Evolutionary conservation across 345 rosid species (phyloP).

Genomic region (Clarkia xantiana): DNA sequence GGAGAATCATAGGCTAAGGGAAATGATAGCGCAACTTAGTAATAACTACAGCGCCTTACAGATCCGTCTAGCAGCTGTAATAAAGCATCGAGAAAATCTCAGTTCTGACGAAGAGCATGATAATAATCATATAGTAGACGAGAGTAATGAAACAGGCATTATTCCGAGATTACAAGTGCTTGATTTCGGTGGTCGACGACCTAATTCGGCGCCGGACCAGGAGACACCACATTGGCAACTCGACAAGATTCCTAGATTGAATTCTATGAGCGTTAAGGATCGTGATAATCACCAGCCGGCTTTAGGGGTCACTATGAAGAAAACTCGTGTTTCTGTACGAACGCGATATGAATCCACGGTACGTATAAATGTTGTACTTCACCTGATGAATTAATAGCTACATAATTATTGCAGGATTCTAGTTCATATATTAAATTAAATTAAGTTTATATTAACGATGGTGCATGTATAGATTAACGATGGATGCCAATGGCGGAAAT

Average conservation of each 20-base stretch:
- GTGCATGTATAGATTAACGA: constrained; percentile 28
- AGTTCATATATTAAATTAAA: neutral
- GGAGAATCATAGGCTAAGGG: constrained; percentile 37
- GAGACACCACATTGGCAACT: constrained; percentile 10
- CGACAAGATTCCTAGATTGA: constrained; percentile 27
- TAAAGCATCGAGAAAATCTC: constrained; percentile 10
- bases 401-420: too few species aligned
- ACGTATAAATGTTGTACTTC: too few species aligned
- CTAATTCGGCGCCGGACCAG: constrained; percentile 3
- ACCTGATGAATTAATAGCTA: too few species aligned
- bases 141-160: too few species aligned
- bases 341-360: constrained; percentile 32
- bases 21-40: constrained; percentile 22
- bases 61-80: constrained; percentile 19
- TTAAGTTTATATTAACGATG: neutral
- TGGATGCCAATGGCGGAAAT: constrained; percentile 68
- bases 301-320: constrained; percentile 35
- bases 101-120: neutral
- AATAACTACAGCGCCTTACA: constrained; percentile 29
- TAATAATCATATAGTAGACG: too few species aligned
- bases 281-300: constrained; percentile 19
- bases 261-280: constrained; percentile 13
- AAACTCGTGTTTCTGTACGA: constrained; percentile 49
- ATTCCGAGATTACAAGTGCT: too few species aligned
- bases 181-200: constrained; percentile 9